Conservation (phyloP, 306 rosid genomes). For the Vigna angularis region DNA sequence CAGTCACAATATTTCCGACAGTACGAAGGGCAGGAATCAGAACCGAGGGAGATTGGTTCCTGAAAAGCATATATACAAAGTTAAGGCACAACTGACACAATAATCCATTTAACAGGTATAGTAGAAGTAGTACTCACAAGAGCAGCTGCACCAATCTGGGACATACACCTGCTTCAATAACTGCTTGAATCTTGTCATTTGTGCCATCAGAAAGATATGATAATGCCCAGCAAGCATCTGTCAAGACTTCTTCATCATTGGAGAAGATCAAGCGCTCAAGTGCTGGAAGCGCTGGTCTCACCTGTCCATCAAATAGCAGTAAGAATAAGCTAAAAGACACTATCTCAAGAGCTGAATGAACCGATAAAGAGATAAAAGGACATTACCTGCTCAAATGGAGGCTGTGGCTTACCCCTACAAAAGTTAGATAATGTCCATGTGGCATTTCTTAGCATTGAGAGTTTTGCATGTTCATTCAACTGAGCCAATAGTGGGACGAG, state of each 20-base stretch:
- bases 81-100: conserved; percentile 23
- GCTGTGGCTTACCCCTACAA: conserved; percentile 92
- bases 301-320: conserved; percentile 51
- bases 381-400: conserved; percentile 74
- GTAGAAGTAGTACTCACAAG: conserved; percentile 55
- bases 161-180: conserved; percentile 79
- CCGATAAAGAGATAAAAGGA: conserved; percentile 6
- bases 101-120: not conserved
- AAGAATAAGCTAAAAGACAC: conserved; percentile 15
- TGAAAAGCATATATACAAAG: conserved; percentile 38
- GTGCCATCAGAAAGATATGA: conserved; percentile 84
- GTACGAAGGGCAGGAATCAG: conserved; percentile 85
- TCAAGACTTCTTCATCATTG: conserved; percentile 79
- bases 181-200: conserved; percentile 82
- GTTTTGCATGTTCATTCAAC: conserved; percentile 78
- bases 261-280: conserved; percentile 73
- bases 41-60: conserved; percentile 78
- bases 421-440: conserved; percentile 89
- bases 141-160: conserved; percentile 76
- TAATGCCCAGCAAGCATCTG: conserved; percentile 89
- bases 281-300: conserved; percentile 81
- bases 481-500: conserved; percentile 70
- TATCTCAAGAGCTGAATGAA: conserved; percentile 13
- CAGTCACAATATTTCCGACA: conserved; percentile 86
- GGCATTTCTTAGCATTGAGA: conserved; percentile 84